These are phyloP conservation scores for Raphanus hybrid DNA, from an alignment of 441 rosid species.

Conservation along the genomic window DNA sequence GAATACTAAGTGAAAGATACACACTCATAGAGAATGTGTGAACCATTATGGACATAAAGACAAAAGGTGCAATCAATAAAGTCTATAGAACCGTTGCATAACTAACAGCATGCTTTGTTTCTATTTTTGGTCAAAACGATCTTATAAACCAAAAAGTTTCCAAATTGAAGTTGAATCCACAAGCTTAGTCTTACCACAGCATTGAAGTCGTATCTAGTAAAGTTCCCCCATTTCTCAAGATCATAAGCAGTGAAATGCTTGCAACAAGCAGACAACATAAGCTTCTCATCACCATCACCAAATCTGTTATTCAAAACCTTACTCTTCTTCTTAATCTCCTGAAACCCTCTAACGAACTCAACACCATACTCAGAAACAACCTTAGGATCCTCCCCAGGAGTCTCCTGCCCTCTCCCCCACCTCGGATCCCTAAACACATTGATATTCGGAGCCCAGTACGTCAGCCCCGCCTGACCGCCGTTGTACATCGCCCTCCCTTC, in stretches of 20 bases:
- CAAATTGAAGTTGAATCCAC: background rate
- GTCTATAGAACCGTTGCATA: too few relatives aligned
- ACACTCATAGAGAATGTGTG: background rate
- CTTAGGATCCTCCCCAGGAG: constrained; percentile 76
- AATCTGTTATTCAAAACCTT: constrained; percentile 25
- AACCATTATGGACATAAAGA: background rate
- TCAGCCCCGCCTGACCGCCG: constrained; percentile 68
- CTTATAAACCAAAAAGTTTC: background rate
- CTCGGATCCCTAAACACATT: constrained; percentile 77
- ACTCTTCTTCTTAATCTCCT: constrained; percentile 48
- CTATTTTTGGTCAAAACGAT: background rate
- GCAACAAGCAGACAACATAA: constrained; percentile 77
- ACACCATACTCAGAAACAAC: constrained; percentile 59
- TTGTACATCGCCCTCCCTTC: constrained; percentile 76
- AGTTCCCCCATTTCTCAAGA: constrained; percentile 67
- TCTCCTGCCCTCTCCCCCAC: constrained; percentile 84
- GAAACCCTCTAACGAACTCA: constrained; percentile 70
- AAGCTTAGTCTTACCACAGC: constrained; percentile 55
- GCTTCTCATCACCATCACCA: constrained; percentile 35
- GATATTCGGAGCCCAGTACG: constrained; percentile 75
- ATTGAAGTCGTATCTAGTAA: constrained; percentile 65
- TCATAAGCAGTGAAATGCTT: constrained; percentile 80
- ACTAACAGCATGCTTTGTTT: too few relatives aligned
- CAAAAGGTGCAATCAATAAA: too few relatives aligned
- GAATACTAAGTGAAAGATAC: too few relatives aligned